Percentiles rank a stretch among this genome's conserved stretches.
These are phyloP conservation scores for Trebouxia sp. DNA, from an alignment of 139 green algal species.

Conservation along the genomic window DNA sequence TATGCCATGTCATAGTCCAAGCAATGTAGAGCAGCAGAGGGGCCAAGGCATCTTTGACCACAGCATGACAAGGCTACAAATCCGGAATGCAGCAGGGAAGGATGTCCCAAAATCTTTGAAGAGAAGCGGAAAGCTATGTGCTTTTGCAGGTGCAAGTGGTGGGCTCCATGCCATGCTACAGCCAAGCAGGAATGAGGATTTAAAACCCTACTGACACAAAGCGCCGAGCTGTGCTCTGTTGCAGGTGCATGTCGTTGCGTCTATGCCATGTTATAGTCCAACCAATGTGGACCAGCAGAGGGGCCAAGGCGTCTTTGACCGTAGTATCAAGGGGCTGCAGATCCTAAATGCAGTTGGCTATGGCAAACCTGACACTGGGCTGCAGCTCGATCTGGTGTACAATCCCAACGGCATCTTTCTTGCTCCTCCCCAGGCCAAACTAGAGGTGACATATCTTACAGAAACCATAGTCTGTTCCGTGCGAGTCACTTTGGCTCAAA, in stretches of 20 bases:
- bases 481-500: no score
- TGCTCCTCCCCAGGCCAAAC: constrained; percentile 52
- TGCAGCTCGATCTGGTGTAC: constrained; percentile 95
- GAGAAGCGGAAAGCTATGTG: no score
- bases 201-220: no score
- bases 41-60: constrained; percentile 90
- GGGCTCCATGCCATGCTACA: no score
- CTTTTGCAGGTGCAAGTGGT: no score
- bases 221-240: background rate
- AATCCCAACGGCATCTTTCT: constrained; percentile 88
- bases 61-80: constrained; percentile 75
- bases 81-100: constrained; percentile 86
- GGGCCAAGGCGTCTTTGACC: constrained; percentile 88
- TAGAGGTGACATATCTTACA: constrained; percentile 36
- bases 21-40: constrained; percentile 90
- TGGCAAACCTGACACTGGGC: constrained; percentile 61
- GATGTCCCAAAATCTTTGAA: constrained; percentile 57
- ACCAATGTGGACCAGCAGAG: constrained; percentile 91
- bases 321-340: constrained; percentile 79
- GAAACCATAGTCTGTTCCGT: background rate
- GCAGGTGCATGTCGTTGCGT: constrained; percentile 87
- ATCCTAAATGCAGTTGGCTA: constrained; percentile 87
- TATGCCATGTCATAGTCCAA: constrained; percentile 88
- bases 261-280: constrained; percentile 90
- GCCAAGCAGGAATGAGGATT: no score